phyloP scores from a whole-genome alignment of 495 filamentous ascomycete species.

The Daldinia decipiens region DNA sequence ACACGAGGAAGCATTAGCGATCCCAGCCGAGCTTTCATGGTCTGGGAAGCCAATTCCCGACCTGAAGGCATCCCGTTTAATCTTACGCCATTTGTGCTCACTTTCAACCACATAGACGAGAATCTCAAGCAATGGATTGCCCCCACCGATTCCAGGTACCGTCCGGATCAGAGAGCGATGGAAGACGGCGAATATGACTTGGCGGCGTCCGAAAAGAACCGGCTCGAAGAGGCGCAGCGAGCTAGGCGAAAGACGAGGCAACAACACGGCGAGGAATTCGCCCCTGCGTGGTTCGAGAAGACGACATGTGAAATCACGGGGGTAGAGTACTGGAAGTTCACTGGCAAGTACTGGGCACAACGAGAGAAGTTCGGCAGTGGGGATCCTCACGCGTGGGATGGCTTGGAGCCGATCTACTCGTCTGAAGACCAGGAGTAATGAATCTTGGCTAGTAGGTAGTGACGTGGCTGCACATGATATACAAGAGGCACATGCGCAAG shows the following conservation, averaged over 20 bases:
- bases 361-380: conserved; percentile 65
- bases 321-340: conserved; percentile 90
- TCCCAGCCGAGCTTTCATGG: conserved; percentile 78
- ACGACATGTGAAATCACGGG: conserved; percentile 79
- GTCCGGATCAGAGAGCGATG: conserved; percentile 98
- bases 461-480: conserved; percentile 19
- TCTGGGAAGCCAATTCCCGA: conserved; percentile 88
- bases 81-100: conserved; percentile 93
- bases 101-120: conserved; percentile 88
- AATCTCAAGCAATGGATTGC: conserved; percentile 76
- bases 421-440: conserved; percentile 28
- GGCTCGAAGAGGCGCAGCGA: conserved; percentile 93
- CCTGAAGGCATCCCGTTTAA: conserved; percentile 94
- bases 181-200: conserved; percentile 95
- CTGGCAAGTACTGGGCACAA: conserved; percentile 85
- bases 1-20: conserved; percentile 59
- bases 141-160: conserved; percentile 89
- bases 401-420: conserved; percentile 60
- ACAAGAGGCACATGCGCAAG: conserved; percentile 21
- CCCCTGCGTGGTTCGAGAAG: conserved; percentile 86
- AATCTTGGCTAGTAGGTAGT: conserved; percentile 7
- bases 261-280: conserved; percentile 78
- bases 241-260: conserved; percentile 79
- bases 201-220: conserved; percentile 92
- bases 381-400: conserved; percentile 57